Evolutionary conservation across 257 asterid species (phyloP), one percentile per base, ranked within the genome.

Genomic region (Solanum ossicruentum): DNA sequence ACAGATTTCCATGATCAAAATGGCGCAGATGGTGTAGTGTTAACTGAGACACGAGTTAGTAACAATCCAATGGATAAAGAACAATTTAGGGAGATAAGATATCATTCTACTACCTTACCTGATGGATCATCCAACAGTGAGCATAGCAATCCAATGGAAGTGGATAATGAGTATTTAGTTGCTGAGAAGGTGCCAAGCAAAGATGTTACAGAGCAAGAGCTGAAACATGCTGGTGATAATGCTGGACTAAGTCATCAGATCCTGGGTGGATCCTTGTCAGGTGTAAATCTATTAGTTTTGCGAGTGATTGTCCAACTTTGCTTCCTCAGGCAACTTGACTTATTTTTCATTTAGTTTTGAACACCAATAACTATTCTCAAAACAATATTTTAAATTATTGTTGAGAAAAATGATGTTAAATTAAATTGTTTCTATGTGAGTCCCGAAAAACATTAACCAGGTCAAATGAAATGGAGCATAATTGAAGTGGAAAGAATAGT

Each of bases 191-290:
- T 82, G 67, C 91, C 88, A 71, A 65, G 82, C 57, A 66, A 69
- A 20, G 60, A 78, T 83, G 90, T 85, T 55, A 83, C 49, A 85
- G 79, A 83, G 85, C 89, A 69, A 73, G 88, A 87, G 80, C 36
- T 56, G 85, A 84, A 79, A 83, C 84, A 84, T 56, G 69, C 84
- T 26, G 86, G 85, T 60, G 49, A 84, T 83, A 58, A 49, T 58
- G 23, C 69, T 80, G 84, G 86, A 85, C 8, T 75, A 83, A 79
- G 84, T 16, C 54, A 54, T 83, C 86, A 61, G 69, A 89, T 67
- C 77, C 81, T 45, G 54, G 84, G 86, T 79, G 85, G 89, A 90
- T 88, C 91, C 84, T 83, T 52, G 72, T 71, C 91, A 86, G 96
- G 97, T 93, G 87, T 79, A 17, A n/a, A 72, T 86, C 58, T 82